Conservation (phyloP, 108 stramenopile species). For the Skeletonema menzelii region DNA sequence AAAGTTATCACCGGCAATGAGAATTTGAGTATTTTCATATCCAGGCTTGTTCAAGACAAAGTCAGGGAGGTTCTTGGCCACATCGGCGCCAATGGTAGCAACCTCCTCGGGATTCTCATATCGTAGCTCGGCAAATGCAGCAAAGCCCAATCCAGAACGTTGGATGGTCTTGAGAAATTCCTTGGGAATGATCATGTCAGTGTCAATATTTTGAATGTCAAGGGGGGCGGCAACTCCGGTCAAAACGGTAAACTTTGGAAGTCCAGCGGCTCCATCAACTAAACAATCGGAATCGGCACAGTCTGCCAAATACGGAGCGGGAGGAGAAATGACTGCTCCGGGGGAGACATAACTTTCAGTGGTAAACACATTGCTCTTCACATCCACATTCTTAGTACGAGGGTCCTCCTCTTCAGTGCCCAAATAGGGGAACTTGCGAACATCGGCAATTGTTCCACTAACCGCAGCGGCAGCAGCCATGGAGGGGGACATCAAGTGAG, state of each 20-base stretch:
- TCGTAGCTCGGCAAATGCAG: slow-evolving; percentile 91
- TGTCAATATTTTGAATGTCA: slow-evolving; percentile 94
- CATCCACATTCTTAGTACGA: slow-evolving; percentile 31
- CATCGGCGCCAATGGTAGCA: slow-evolving; percentile 84
- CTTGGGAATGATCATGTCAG: slow-evolving; percentile 97
- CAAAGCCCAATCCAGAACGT: slow-evolving; percentile 90
- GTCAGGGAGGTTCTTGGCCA: slow-evolving; percentile 65
- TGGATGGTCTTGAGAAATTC: slow-evolving; percentile 96
- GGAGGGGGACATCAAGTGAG: slow-evolving; percentile 90
- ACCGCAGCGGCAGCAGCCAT: slow-evolving; percentile 94
- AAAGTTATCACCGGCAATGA: slow-evolving; percentile 94
- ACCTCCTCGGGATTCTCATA: slow-evolving; percentile 90
- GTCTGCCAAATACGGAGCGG: slow-evolving; percentile 69
- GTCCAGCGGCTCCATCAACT: slow-evolving; percentile 51
- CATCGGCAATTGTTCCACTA: slow-evolving; percentile 84
- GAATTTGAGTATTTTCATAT: slow-evolving; percentile 76
- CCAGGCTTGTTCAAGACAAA: slow-evolving; percentile 89
- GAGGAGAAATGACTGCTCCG: slow-evolving; percentile 74
- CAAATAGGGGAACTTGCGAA: slow-evolving; percentile 71
- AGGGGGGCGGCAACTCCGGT: slow-evolving; percentile 87
- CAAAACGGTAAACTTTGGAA: slow-evolving; percentile 72
- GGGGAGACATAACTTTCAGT: slow-evolving; percentile 64
- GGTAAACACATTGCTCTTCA: slow-evolving; percentile 63
- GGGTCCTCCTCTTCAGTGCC: slow-evolving; percentile 70
- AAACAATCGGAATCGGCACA: neutral